These are phyloP conservation scores for Sergeia podlipaevii DNA, from an alignment of 208 protist genomes.

Conservation along the genomic window DNA sequence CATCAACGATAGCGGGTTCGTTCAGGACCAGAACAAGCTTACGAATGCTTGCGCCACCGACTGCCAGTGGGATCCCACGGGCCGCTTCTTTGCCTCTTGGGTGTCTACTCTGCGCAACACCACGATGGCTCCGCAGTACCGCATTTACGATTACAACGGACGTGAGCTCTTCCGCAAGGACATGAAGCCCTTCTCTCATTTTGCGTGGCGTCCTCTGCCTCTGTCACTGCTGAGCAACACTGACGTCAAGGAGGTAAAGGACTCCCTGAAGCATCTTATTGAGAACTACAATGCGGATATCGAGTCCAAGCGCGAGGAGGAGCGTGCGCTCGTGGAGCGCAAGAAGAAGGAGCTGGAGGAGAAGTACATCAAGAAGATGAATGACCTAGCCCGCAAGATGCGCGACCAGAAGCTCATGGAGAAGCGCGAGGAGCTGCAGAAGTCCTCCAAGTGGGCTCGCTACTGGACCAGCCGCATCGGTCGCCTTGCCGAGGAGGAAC, in stretches of 20 bases:
- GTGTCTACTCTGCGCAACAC: constrained; percentile 63
- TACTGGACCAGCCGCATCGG: constrained; percentile 69
- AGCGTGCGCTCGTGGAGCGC: constrained; percentile 25
- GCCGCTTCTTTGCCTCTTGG: constrained; percentile 85
- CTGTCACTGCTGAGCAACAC: constrained; percentile 46
- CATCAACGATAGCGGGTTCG: constrained; percentile 63
- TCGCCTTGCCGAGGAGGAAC: constrained; percentile 60
- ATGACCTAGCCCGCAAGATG: constrained; percentile 48
- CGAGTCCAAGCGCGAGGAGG: constrained; percentile 30
- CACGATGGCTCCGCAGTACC: constrained; percentile 58
- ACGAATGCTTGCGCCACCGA: constrained; percentile 54
- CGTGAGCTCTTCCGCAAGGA: constrained; percentile 61
- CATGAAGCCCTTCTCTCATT: constrained; percentile 73
- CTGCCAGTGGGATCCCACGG: constrained; percentile 88
- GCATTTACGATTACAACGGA: constrained; percentile 84
- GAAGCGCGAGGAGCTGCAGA: constrained; percentile 56
- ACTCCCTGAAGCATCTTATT: constrained; percentile 50
- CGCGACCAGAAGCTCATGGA: constrained; percentile 38
- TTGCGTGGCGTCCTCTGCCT: constrained; percentile 87
- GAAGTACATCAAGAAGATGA: constrained; percentile 74
- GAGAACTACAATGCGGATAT: constrained; percentile 64
- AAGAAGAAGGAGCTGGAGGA: constrained; percentile 62
- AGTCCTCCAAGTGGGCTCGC: constrained; percentile 57
- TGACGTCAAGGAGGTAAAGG: constrained; percentile 51
- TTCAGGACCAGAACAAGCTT: constrained; percentile 62